These are phyloP conservation scores for Exophiala alcalophila DNA, from an alignment of 2,329 filamentous ascomycete genomes.

Conservation along the genomic window DNA sequence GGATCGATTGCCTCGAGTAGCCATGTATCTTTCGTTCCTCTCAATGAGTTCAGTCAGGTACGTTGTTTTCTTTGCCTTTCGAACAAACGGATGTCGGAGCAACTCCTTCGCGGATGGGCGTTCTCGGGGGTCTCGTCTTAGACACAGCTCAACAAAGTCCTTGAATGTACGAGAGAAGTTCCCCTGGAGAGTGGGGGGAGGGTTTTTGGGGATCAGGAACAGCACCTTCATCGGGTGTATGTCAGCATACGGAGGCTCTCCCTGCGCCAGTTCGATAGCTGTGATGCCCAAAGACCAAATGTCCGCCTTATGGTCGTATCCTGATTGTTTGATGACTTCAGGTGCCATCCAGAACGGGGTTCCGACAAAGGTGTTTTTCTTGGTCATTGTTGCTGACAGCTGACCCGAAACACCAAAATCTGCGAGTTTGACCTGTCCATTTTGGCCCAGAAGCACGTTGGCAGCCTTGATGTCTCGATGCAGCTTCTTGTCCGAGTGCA, in stretches of 20 bases:
- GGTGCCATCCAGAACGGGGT: conserved; percentile 99
- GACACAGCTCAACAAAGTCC: conserved; percentile 77
- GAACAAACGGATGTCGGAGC: conserved; percentile 84
- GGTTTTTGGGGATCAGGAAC: conserved; percentile 93
- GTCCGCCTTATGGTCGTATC: conserved; percentile 96
- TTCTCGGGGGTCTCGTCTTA: conserved; percentile 85
- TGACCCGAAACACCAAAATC: conserved; percentile 98
- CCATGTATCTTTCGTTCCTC: conserved; percentile 80
- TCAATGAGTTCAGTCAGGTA: conserved; percentile 96
- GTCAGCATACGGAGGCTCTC: conserved; percentile 90
- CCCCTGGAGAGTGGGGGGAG: conserved; percentile 75
- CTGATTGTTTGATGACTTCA: conserved; percentile 97
- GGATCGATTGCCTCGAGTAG: conserved; percentile 70
- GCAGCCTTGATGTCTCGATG: conserved; percentile 97
- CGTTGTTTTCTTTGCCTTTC: conserved; percentile 89
- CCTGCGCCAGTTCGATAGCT: conserved; percentile 83
- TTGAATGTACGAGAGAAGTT: conserved; percentile 81
- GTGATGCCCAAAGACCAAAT: conserved; percentile 98
- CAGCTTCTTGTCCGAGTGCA: conserved; percentile 92
- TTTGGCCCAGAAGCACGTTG: conserved; percentile 83
- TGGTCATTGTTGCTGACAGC: conserved; percentile 96
- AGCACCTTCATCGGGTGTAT: conserved; percentile 99
- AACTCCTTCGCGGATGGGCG: conserved; percentile 83
- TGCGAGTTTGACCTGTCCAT: conserved; percentile 92
- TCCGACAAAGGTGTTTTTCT: conserved; percentile 98